Evolutionary conservation across 495 filamentous ascomycete genomes (phyloP), one percentile per base, ranked within the genome.

Genomic region (Tetracladium setigerum): DNA sequence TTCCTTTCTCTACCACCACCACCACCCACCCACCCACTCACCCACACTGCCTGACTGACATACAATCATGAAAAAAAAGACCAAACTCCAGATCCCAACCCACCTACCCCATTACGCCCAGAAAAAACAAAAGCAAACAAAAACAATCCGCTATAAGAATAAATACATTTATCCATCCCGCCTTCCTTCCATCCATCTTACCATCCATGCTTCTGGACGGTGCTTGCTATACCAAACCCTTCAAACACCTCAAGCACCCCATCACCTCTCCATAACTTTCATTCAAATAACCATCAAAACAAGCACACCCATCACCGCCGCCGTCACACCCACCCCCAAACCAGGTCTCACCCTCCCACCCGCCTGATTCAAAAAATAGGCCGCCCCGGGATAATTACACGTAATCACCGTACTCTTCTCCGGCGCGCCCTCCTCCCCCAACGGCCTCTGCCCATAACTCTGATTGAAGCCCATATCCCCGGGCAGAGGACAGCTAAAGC

Each of bases 401-500:
- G 55, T 61, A 7, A 58, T 40, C 14, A 49, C 41, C 14, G 24
- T 41, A 1, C 55, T 52, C 36, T 48, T 49, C 24, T 47, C 32
- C 16, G 45, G 40, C 6, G 17, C 38, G 2, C 18, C 30, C 4
- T 3, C 12, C n/a, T n/a, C n/a, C n/a, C 18, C n/a, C 8, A 35
- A 7, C 15, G 54, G 45, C 33, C 31, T 52, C 44, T 56, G 56
- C 0, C 79, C 83, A 64, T 97, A 97, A 34, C 81, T 86, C 22
- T 65, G 62, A 48, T 78, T 66, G 53, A 86, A 73, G 37, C 76
- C 81, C 30, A 54, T 46, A 5, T 58, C 61, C 0, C 67, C 64
- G 13, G 70, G 69, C 13, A 60, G 46, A 0, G 92, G 94, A 68
- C 92, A 99, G 4, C 59, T 63, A 53, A 99, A 97, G 5, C 72